Evolutionary conservation across 2,329 filamentous ascomycete genomes (phyloP), one percentile per base, ranked within the genome.

Genomic region (Verticillium klebahnii): DNA sequence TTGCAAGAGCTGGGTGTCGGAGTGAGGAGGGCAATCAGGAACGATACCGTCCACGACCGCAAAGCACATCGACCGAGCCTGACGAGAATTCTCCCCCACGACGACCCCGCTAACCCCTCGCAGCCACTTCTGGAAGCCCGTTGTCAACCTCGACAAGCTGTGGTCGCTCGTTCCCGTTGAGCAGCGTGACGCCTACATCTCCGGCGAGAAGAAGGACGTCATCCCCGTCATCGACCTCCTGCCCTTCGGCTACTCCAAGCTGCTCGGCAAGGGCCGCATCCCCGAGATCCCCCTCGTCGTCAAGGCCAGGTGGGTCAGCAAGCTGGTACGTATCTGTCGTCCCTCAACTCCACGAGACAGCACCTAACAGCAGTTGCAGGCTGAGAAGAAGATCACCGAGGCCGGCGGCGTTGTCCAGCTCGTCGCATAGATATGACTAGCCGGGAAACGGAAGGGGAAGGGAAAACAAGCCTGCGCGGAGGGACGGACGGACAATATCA

Each of bases 111-210:
- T 66, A 57, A 66, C 60, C 40, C 34, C 39, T 14, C 14, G 12
- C n/a, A 66, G 64, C 86, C 90, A 96, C 78, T 93, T 94, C 87
- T 99, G 94, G 95, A 97, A 97, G 86, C 95, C 95, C 70, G 87
- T 92, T 73, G 90, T 99, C 89, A 99, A 99, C 87, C 85, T 99
- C 73, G 95, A 98, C 84, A 99, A 98, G 94, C 90, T 99, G 71
- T 97, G 93, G 92, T 90, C 93, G 65, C 92, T 99, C 75, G 88
- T 99, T 77, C 95, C 96, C 76, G 81, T 82, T 71, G 95, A 99
- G 84, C 89, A 92, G 80, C 94, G 96, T 75, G 93, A 97, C 58
- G 89, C 92, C 81, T 98, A 98, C 87, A 79, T 97, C 75, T 81
- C 81, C 74, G 88, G 90, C 79, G 77, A 80, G 70, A 92, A 92